Evolutionary conservation across 1,284 basidiomycete genomes (phyloP), one percentile per base, ranked within the genome.

Genomic region (Marasmius tenuissimus): DNA sequence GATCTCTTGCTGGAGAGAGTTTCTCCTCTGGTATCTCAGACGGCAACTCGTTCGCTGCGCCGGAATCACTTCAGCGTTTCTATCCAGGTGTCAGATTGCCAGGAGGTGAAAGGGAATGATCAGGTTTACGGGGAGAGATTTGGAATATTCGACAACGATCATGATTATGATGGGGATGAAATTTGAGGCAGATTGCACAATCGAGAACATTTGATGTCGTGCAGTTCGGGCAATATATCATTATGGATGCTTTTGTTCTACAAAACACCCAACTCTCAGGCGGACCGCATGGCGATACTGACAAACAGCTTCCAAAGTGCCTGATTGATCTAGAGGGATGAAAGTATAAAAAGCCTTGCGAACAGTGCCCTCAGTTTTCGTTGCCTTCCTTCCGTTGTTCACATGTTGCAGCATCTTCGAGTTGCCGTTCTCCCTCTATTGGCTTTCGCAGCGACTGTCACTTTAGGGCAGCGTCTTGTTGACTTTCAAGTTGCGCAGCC

Each of bases 401-500:
- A 18, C 12, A 18, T 54, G 35, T 54, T 54, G 12, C 34, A 37
- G 10, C n/a, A 18, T 54, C 52, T 38, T 18, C n/a, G 34, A 14
- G 35, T 54, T n/a, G n/a, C 18, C 14, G 4, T 34, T 18, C n/a
- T 54, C 6, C 16, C 34, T 14, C 5, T 20, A 47, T 47, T 16
- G 45, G 45, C 45, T 18, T 47, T 20, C 16, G 16, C 45, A n/a
- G 18, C 35, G 33, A 9, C 52, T 38, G 7, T 54, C 20, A 42
- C 54, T 39, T 45, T 47, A 4, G 27, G 27, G 27, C 27, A 27
- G n/a, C 49, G 49, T 33, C 51, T 63, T 22, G 62, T 63, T 35
- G 78, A 85, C 70, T 85, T 86, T 67, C 84, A 85, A 67, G 84
- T 86, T 58, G 75, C 80, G 2, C 78, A 85, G 64, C 82, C 84